phyloP scores from a whole-genome alignment of 2,329 filamentous ascomycete species.

The Periconia sp. region DNA sequence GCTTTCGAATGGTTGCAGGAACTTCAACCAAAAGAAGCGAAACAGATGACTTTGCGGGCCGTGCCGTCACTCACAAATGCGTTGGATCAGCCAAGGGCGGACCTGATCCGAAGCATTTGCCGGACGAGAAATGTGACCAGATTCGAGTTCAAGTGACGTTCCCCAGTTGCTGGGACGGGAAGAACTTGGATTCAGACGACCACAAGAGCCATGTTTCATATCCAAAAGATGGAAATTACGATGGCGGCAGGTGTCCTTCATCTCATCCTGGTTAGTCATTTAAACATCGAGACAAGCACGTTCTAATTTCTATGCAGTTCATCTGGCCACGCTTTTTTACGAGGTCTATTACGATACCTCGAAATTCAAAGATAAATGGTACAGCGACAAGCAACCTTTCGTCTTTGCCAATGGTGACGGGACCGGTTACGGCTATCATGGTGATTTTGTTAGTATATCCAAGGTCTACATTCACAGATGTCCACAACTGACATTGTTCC shows the following conservation, averaged over 20 bases:
- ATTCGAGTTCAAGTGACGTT: slow-evolving; percentile 71
- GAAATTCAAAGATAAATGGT: slow-evolving; percentile 51
- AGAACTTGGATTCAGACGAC: slow-evolving; percentile 57
- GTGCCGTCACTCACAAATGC: slow-evolving; percentile 61
- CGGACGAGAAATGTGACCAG: slow-evolving; percentile 65
- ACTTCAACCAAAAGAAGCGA: slow-evolving; percentile 61
- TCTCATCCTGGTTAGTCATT: slow-evolving; percentile 35
- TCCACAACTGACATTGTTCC: not conserved
- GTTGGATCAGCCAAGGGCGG: slow-evolving; percentile 36
- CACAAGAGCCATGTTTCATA: slow-evolving; percentile 66
- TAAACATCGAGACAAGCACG: no score
- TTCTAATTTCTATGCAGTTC: slow-evolving; percentile 42
- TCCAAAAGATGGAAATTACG: slow-evolving; percentile 48
- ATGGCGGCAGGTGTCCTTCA: slow-evolving; percentile 57
- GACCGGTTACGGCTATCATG: slow-evolving; percentile 71
- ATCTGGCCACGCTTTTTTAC: slow-evolving; percentile 60
- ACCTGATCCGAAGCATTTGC: slow-evolving; percentile 63
- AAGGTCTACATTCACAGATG: not conserved
- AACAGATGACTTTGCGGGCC: slow-evolving; percentile 44
- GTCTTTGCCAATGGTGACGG: slow-evolving; percentile 69
- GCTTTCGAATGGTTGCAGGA: slow-evolving; percentile 72
- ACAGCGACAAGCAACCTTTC: slow-evolving; percentile 48
- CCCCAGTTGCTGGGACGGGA: slow-evolving; percentile 72
- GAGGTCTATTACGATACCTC: slow-evolving; percentile 59
- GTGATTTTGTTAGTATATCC: slow-evolving; percentile 57